These are phyloP conservation scores for Bathelium albidoporum DNA, from an alignment of 495 filamentous ascomycete genomes.

Conservation along the genomic window DNA sequence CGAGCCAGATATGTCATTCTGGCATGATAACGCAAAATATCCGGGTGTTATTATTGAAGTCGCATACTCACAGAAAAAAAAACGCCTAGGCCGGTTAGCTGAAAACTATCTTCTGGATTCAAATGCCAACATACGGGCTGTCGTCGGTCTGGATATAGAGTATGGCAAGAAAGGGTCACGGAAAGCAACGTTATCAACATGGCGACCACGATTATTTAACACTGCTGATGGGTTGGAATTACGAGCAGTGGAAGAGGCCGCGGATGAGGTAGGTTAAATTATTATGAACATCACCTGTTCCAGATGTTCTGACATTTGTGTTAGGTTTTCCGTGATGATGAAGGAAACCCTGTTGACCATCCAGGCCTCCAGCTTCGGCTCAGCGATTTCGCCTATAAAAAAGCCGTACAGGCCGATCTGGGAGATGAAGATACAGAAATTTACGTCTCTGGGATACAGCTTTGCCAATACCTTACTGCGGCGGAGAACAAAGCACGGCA, in stretches of 20 bases:
- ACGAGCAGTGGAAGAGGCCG: slow-evolving; percentile 14
- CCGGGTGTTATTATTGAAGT: slow-evolving; percentile 30
- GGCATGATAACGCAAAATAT: slow-evolving; percentile 22
- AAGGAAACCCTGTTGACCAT: slow-evolving; percentile 18
- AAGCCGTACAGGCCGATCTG: slow-evolving; percentile 12
- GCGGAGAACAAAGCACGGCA: neutral
- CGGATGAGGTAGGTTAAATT: slow-evolving; percentile 13
- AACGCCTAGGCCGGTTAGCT: slow-evolving; percentile 23
- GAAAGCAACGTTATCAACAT: slow-evolving; percentile 15
- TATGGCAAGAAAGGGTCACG: slow-evolving; percentile 19
- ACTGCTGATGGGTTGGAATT: slow-evolving; percentile 16
- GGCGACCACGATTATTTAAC: slow-evolving; percentile 11
- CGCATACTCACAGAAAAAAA: slow-evolving; percentile 30
- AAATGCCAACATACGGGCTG: slow-evolving; percentile 24
- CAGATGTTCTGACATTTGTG: neutral
- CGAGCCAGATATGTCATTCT: slow-evolving; percentile 28
- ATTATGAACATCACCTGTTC: neutral
- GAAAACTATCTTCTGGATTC: slow-evolving; percentile 29
- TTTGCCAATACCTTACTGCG: slow-evolving; percentile 2
- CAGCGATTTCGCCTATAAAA: slow-evolving; percentile 15
- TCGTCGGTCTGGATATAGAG: slow-evolving; percentile 28
- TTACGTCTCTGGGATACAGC: slow-evolving; percentile 9
- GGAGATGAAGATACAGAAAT: slow-evolving; percentile 13
- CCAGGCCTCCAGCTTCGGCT: slow-evolving; percentile 19
- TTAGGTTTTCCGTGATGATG: slow-evolving; percentile 18